phyloP scores from a whole-genome alignment of 345 rosid genomes.

The Firmiana major region DNA sequence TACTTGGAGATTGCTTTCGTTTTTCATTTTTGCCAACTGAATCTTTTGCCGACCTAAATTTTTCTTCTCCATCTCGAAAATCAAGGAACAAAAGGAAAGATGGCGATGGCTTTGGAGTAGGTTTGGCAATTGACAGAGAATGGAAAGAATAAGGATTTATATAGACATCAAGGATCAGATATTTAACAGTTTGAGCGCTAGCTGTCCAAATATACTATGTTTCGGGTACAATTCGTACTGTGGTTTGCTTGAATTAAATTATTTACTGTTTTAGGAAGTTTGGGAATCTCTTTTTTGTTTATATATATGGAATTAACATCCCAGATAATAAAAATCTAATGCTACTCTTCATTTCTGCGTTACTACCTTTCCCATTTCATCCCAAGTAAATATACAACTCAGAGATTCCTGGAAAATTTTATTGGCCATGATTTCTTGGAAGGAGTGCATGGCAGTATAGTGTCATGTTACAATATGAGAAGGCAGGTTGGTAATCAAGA shows the following conservation, averaged over 20 bases:
- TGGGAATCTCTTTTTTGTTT: not conserved
- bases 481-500: too few relatives aligned
- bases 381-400: not conserved
- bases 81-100: not conserved
- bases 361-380: not conserved
- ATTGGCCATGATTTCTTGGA: not conserved
- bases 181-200: not conserved
- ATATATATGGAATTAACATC: slow-evolving; percentile 8
- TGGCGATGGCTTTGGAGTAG: not conserved
- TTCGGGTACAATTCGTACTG: not conserved
- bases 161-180: not conserved
- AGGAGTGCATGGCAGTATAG: not conserved
- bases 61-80: slow-evolving; percentile 16
- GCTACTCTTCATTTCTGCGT: not conserved
- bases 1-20: slow-evolving; percentile 32
- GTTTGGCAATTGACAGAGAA: not conserved
- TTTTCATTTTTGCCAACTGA: slow-evolving; percentile 34
- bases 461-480: not conserved
- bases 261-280: slow-evolving; percentile 15
- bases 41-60: slow-evolving; percentile 35
- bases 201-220: not conserved
- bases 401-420: not conserved
- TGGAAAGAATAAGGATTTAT: not conserved
- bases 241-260: slow-evolving; percentile 4
- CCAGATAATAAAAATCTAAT: not conserved